Evolutionary conservation across 2,329 filamentous ascomycete species (phyloP).

Genomic region (Hypoxylon sp.): DNA sequence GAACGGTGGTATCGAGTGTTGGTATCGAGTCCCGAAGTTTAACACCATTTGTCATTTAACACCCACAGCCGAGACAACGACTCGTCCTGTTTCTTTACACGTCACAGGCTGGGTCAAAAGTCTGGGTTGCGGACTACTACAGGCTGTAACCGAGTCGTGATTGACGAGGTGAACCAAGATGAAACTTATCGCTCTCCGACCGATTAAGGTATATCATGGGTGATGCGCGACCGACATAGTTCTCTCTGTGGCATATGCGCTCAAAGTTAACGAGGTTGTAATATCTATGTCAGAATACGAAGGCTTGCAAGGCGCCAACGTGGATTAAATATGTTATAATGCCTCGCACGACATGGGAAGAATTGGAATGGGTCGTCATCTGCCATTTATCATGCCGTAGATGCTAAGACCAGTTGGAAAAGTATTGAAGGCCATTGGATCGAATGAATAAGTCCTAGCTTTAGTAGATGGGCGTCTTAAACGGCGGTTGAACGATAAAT

Average conservation of each 20-base stretch:
- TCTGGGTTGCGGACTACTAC: conserved; percentile 15
- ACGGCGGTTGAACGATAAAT: not conserved
- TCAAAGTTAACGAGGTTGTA: not conserved
- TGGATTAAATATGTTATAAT: not conserved
- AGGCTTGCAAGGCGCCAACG: not conserved
- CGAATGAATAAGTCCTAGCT: not conserved
- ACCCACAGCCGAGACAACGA: conserved; percentile 19
- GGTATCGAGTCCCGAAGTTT: not conserved
- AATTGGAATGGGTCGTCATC: not conserved
- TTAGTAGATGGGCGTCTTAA: not conserved
- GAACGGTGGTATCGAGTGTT: not conserved
- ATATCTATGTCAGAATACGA: not conserved
- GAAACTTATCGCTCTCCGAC: conserved; percentile 14
- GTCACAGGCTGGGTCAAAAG: conserved; percentile 22
- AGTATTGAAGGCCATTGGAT: not conserved
- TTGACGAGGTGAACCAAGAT: conserved; percentile 25
- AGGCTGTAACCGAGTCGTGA: conserved; percentile 11
- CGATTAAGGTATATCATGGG: not conserved
- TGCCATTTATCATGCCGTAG: not conserved
- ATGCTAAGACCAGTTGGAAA: not conserved
- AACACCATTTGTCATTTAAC: conserved; percentile 1
- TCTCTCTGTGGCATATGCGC: not conserved
- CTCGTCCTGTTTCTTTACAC: conserved; percentile 14
- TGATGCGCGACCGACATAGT: not conserved
- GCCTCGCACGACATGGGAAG: conserved; percentile 2